These are phyloP conservation scores for Kodamaea hsintzibuensis DNA, from an alignment of 805 yeast genomes.

Conservation along the genomic window DNA sequence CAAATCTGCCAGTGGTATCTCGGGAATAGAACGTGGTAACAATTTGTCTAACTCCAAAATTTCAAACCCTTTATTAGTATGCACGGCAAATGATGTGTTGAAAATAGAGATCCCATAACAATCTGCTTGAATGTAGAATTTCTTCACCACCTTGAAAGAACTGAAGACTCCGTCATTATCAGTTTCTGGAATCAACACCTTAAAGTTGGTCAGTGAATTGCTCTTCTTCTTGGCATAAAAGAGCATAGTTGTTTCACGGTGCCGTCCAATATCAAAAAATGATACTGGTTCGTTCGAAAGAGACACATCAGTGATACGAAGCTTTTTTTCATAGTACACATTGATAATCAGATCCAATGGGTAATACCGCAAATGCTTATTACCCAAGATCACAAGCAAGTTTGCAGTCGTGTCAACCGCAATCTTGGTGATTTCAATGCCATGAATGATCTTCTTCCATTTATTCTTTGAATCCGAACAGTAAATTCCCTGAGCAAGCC, in stretches of 20 bases:
- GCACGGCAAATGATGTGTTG: constrained; percentile 65
- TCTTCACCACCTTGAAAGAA: constrained; percentile 38
- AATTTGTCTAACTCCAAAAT: constrained; percentile 59
- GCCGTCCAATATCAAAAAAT: constrained; percentile 68
- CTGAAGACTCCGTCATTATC: constrained; percentile 53
- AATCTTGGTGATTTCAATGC: constrained; percentile 55
- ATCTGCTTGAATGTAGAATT: constrained; percentile 55
- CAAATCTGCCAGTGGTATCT: constrained; percentile 28
- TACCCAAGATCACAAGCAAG: constrained; percentile 58
- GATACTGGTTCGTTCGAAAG: constrained; percentile 50
- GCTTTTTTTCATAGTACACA: constrained; percentile 50
- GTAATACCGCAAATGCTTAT: constrained; percentile 59
- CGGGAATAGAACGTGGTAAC: constrained; percentile 60
- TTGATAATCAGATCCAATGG: constrained; percentile 61
- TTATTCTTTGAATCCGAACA: constrained; percentile 44
- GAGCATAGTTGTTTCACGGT: constrained; percentile 59
- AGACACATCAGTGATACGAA: constrained; percentile 46
- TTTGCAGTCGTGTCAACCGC: constrained; percentile 59
- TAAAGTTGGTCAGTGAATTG: constrained; percentile 50
- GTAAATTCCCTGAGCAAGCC: constrained; percentile 64
- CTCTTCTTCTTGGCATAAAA: constrained; percentile 56
- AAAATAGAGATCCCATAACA: constrained; percentile 62
- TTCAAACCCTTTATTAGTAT: constrained; percentile 67
- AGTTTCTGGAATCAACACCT: constrained; percentile 56
- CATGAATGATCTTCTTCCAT: constrained; percentile 62